A percentile compares a stretch with the other conserved stretches of the same genome.
These are phyloP conservation scores for Echinochloa phyllopogon DNA, from an alignment of 176 grass and related monocot species.

Conservation along the genomic window DNA sequence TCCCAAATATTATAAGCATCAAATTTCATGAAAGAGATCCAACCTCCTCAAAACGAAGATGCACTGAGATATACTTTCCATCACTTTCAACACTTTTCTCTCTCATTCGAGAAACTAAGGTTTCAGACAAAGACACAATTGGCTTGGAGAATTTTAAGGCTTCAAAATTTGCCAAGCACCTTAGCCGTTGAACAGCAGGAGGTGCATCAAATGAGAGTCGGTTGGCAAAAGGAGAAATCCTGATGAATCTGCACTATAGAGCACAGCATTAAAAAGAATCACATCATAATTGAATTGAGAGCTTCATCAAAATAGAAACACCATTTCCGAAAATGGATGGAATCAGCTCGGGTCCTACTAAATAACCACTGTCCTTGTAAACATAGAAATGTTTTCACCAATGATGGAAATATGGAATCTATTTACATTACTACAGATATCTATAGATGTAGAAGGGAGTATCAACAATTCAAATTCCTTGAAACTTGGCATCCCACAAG, in stretches of 20 bases:
- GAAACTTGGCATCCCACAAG: slow-evolving; percentile 17
- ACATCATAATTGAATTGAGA: background rate
- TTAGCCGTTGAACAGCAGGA: slow-evolving; percentile 77
- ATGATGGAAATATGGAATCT: background rate
- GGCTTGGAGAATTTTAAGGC: slow-evolving; percentile 84
- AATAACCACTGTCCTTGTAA: background rate
- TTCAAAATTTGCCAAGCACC: slow-evolving; percentile 98
- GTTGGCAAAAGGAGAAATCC: slow-evolving; percentile 97
- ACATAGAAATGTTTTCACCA: slow-evolving; percentile 6
- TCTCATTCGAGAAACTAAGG: slow-evolving; percentile 91
- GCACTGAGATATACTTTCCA: slow-evolving; percentile 93
- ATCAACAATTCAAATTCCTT: slow-evolving; percentile 16
- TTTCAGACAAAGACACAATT: slow-evolving; percentile 77
- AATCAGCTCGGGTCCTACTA: background rate
- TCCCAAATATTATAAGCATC: background rate
- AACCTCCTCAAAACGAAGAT: slow-evolving; percentile 99
- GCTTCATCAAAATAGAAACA: background rate
- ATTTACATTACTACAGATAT: slow-evolving; percentile 1
- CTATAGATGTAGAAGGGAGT: background rate
- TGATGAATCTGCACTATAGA: slow-evolving; percentile 73
- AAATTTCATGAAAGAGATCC: slow-evolving; percentile 36
- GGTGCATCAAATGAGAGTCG: slow-evolving; percentile 95
- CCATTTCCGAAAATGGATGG: background rate
- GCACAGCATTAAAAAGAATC: slow-evolving; percentile 38
- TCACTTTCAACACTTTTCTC: slow-evolving; percentile 61